These are phyloP conservation scores for Juglanconis oblonga DNA, from an alignment of 2,329 filamentous ascomycete genomes.

Conservation along the genomic window DNA sequence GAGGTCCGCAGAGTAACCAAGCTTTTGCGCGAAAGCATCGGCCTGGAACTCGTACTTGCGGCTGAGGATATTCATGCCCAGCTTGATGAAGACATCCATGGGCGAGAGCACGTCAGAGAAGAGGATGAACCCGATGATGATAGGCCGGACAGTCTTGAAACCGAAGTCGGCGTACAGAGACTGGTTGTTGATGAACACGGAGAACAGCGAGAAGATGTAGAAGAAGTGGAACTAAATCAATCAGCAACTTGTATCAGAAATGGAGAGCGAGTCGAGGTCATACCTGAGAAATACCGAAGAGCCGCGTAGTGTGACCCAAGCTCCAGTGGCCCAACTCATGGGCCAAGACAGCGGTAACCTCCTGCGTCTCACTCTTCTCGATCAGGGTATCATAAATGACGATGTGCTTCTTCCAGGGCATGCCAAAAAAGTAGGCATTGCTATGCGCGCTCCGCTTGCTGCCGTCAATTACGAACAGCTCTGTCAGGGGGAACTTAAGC, in stretches of 20 bases:
- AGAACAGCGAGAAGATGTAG: slow-evolving; percentile 96
- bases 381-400: slow-evolving; percentile 98
- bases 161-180: slow-evolving; percentile 91
- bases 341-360: slow-evolving; percentile 91
- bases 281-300: slow-evolving; percentile 84
- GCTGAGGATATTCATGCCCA: slow-evolving; percentile 93
- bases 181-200: slow-evolving; percentile 92
- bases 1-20: slow-evolving; percentile 82
- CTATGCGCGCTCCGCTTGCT: slow-evolving; percentile 85
- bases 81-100: slow-evolving; percentile 91
- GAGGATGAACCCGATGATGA: slow-evolving; percentile 94
- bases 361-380: slow-evolving; percentile 87
- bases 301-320: slow-evolving; percentile 87
- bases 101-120: slow-evolving; percentile 96
- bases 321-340: slow-evolving; percentile 98
- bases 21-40: slow-evolving; percentile 79
- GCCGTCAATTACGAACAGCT: slow-evolving; percentile 92
- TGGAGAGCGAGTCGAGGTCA: slow-evolving; percentile 19
- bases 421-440: slow-evolving; percentile 93
- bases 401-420: slow-evolving; percentile 99
- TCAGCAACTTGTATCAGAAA: slow-evolving; percentile 24
- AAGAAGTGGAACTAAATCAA: slow-evolving; percentile 76
- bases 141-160: slow-evolving; percentile 77
- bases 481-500: slow-evolving; percentile 86
- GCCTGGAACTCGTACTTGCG: slow-evolving; percentile 96